Evolutionary conservation across 1,284 basidiomycete species (phyloP), one percentile per base, ranked within the genome.

Genomic region (Meripilus lineatus): DNA sequence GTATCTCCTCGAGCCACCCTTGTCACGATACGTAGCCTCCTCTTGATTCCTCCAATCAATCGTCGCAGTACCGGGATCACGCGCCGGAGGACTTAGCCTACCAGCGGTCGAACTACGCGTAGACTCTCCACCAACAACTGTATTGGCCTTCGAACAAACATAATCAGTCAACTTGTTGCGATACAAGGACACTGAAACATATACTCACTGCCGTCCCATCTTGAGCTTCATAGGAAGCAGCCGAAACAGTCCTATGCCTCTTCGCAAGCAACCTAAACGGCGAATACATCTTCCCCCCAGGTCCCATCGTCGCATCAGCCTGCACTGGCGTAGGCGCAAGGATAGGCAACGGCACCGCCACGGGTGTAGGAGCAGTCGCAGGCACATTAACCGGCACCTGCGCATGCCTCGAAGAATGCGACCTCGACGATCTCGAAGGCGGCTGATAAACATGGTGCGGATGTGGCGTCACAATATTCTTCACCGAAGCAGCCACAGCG

Each of bases 41-140:
- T 70, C 76, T 49, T 56, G 65, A 53, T 71, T 68, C 46, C 81
- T 69, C 85, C 85, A 89, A 53, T 82, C 75, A 41, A 76, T 67
- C 3, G 85, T 71, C 2, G 85, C 85, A 24, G 67, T 48, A 26
- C 74, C 59, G 3, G 81, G 76, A 58, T 89, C 86, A 33, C 82
- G 76, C 38, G 72, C 53, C 13, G 74, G 76, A 3, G 82, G 84
- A 8, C 75, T 71, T 25, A 72, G 66, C 33, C 81, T 64, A 0
- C 74, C 75, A 30, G 75, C 74, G 10, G 74, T 64, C 13, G 66
- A 68, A 51, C 81, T 79, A 50, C 78, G 65, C 50, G 77, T 71
- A 3, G 85, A 89, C 21, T 78, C 75, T n/a, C 80, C 83, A 4
- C 85, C 86, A 15, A 87, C 59, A 30, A 84, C 74, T 13, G 86